phyloP scores from a whole-genome alignment of 1,139 yeast genomes.

The Yamadazyma membranifaciens region DNA sequence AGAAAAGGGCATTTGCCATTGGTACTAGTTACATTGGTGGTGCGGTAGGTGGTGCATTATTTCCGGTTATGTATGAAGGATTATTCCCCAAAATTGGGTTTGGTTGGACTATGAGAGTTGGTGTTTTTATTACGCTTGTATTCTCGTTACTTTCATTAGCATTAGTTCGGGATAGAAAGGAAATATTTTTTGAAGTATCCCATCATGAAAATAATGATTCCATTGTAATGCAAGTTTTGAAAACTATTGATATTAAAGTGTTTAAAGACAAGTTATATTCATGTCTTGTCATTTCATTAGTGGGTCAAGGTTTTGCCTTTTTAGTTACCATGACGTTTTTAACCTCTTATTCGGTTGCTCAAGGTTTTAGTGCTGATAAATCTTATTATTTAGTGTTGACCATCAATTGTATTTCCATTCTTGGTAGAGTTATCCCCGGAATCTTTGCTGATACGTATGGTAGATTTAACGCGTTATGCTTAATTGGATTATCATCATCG shows the following conservation, averaged over 20 bases:
- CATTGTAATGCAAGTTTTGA: conserved; percentile 16
- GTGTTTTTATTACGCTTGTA: conserved; percentile 48
- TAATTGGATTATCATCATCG: conserved; percentile 35
- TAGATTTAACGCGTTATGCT: conserved; percentile 50
- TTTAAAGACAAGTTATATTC: conserved; percentile 26
- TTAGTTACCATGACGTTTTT: conserved; percentile 50
- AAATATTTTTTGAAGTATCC: conserved; percentile 8
- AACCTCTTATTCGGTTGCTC: conserved; percentile 47
- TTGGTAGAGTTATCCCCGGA: conserved; percentile 50
- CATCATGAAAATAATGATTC: conserved; percentile 5
- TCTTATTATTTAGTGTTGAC: conserved; percentile 47
- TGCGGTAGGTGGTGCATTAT: conserved; percentile 60
- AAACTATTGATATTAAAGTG: conserved; percentile 26
- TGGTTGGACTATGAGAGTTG: conserved; percentile 60
- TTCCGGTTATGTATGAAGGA: conserved; percentile 53
- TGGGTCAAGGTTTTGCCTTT: conserved; percentile 43
- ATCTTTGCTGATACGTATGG: conserved; percentile 49
- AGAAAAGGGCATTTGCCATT: conserved; percentile 53
- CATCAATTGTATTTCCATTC: conserved; percentile 45
- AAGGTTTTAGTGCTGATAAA: conserved; percentile 36
- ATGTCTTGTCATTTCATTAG: conserved; percentile 25
- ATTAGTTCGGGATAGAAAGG: conserved; percentile 41
- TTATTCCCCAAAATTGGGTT: conserved; percentile 51
- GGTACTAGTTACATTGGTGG: conserved; percentile 64
- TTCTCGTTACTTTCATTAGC: conserved; percentile 35